Evolutionary conservation across 2,329 filamentous ascomycete species (phyloP), one percentile per base, ranked within the genome.

Genomic region (Ophiostoma sp.): DNA sequence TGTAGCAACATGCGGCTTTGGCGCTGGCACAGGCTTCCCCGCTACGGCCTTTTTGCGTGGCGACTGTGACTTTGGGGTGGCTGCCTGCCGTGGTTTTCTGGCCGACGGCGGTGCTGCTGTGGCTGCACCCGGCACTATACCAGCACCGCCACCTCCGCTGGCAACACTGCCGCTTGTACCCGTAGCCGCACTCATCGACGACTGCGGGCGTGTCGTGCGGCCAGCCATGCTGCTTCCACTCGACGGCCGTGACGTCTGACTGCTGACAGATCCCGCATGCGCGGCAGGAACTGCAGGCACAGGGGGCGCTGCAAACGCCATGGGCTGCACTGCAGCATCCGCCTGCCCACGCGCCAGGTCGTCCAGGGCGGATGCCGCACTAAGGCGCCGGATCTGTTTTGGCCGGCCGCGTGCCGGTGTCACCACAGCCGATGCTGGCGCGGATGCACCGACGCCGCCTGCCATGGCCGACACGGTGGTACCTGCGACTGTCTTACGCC

Each of bases 401-500:
- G 68, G 66, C 68, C 76, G 66, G 42, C 71, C 76, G 40, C 69
- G 74, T 12, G 42, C n/a, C 0, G 49, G 52, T 12, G 47, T 52
- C 0, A 64, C 9, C 27, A 64, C 38, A 18, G 44, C 27, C n/a
- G 68, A 41, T 2, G 49, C 60, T 5, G 67, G 27, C 16, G 65
- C 52, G 3, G 55, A 38, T 4, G 42, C n/a, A 2, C 52, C 79
- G n/a, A 79, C 76, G 1, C 83, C 76, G 41, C 83, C 83, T 16
- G 38, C 38, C 60, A 63, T 42, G 41, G 8, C 41, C 27, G 63
- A 18, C 4, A 45, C 63, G 3, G 63, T n/a, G 9, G 63, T 14
- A 12, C 41, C 41, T 41, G 82, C 84, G 62, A 89, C 84, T 0
- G 88, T 92, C 71, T 81, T 89, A 67, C 89, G 81, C 44, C 89